A percentile compares a stretch with the other conserved stretches of the same genome.
Conservation (phyloP, 164 flowering plant genomes). For the Vitis cinerea region DNA sequence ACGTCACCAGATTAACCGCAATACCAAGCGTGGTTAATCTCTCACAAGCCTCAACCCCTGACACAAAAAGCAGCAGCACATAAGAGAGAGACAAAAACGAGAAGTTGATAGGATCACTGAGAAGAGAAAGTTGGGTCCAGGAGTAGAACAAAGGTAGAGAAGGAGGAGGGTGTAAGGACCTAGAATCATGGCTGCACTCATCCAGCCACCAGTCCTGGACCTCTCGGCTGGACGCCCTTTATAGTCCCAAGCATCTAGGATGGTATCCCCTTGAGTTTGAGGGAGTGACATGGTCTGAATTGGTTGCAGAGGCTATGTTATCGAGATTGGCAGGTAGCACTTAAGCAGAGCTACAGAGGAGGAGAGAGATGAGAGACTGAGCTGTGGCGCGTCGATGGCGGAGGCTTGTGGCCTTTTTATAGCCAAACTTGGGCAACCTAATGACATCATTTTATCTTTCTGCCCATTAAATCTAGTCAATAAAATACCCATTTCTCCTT, state of each 20-base stretch:
- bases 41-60: slow-evolving; percentile 78
- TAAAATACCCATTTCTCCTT: too few species aligned
- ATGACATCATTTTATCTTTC: too few species aligned
- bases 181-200: slow-evolving; percentile 84
- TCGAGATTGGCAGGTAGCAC: too few species aligned
- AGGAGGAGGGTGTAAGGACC: slow-evolving; percentile 31
- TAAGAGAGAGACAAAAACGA: not conserved
- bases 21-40: slow-evolving; percentile 84
- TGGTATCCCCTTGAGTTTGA: slow-evolving; percentile 35
- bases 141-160: not conserved
- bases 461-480: too few species aligned
- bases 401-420: too few species aligned
- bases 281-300: slow-evolving; percentile 34
- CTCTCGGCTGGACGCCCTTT: slow-evolving; percentile 67
- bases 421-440: too few species aligned
- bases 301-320: too few species aligned
- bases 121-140: not conserved
- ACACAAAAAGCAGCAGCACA: not conserved
- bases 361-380: not conserved
- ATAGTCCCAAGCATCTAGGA: slow-evolving; percentile 86
- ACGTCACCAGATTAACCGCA: slow-evolving; percentile 88
- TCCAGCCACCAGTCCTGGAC: slow-evolving; percentile 84
- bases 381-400: too few species aligned
- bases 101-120: not conserved
- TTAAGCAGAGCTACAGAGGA: not conserved